phyloP scores from a whole-genome alignment of 768 basidiomycete genomes.

The Rhizopogon vesiculosus region DNA sequence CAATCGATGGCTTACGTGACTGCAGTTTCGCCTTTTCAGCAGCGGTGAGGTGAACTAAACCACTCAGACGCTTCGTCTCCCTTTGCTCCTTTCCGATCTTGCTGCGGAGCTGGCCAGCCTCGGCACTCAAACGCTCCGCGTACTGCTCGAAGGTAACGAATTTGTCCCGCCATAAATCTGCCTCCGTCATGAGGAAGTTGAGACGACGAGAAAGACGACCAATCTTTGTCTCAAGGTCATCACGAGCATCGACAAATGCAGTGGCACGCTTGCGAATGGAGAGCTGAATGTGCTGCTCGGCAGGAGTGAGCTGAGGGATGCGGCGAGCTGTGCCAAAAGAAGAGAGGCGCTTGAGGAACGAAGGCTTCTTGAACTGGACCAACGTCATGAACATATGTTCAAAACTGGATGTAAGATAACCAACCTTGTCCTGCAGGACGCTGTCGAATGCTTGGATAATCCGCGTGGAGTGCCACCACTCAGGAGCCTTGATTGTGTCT shows the following conservation, averaged over 20 bases:
- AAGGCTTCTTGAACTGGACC: slow-evolving; percentile 79
- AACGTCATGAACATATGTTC: slow-evolving; percentile 5
- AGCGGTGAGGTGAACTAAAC: slow-evolving; percentile 70
- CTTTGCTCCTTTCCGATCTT: slow-evolving; percentile 91
- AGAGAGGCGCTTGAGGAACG: slow-evolving; percentile 79
- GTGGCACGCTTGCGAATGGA: slow-evolving; percentile 93
- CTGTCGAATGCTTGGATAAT: slow-evolving; percentile 89
- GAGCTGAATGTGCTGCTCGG: slow-evolving; percentile 81
- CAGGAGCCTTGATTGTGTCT: slow-evolving; percentile 84
- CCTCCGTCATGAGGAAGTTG: slow-evolving; percentile 90
- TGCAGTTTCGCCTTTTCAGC: slow-evolving; percentile 78
- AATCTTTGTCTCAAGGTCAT: slow-evolving; percentile 92
- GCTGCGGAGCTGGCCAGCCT: slow-evolving; percentile 77
- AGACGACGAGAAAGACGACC: slow-evolving; percentile 79
- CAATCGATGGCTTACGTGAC: slow-evolving; percentile 50
- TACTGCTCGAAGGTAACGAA: slow-evolving; percentile 94
- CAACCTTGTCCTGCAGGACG: slow-evolving; percentile 80
- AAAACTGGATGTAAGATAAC: slow-evolving; percentile 5
- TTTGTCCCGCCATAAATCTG: slow-evolving; percentile 88
- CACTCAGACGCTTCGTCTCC: slow-evolving; percentile 82
- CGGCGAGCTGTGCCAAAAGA: slow-evolving; percentile 68
- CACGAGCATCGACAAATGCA: slow-evolving; percentile 89
- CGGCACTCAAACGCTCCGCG: slow-evolving; percentile 83
- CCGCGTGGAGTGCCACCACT: slow-evolving; percentile 92
- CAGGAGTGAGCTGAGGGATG: slow-evolving; percentile 66